Percentiles rank a stretch among this genome's conserved stretches.
Conservation (phyloP, 345 rosid genomes). For the Eucalyptus decipiens region DNA sequence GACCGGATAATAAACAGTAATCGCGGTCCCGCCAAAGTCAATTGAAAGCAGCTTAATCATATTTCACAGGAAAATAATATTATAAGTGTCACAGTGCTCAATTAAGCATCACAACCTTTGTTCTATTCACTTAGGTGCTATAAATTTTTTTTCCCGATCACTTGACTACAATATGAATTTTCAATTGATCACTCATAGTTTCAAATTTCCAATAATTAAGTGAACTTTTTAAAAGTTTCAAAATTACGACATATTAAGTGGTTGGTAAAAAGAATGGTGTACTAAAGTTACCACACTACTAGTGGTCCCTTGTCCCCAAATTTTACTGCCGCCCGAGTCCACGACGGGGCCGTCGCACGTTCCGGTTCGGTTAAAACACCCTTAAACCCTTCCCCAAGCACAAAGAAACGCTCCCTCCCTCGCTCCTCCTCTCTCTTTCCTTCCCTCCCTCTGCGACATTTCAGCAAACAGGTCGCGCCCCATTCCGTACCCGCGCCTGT, state of each 20-base stretch:
- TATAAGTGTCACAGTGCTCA: fast-evolving
- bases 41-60: not conserved
- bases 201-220: too few relatives aligned
- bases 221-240: too few relatives aligned
- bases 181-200: fast-evolving
- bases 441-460: not conserved
- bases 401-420: not conserved
- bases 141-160: too few relatives aligned
- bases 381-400: not conserved
- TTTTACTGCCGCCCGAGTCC: not conserved
- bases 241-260: too few relatives aligned
- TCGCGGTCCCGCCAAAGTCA: fast-evolving
- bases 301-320: not conserved
- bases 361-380: not conserved
- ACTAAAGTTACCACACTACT: fast-evolving
- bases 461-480: not conserved
- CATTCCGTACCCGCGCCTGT: not conserved
- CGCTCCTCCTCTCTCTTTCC: not conserved
- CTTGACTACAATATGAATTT: too few relatives aligned
- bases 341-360: not conserved
- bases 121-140: fast-evolving
- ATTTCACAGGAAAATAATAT: fast-evolving
- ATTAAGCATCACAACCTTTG: too few relatives aligned
- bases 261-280: too few relatives aligned
- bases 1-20: fast-evolving